Evolutionary conservation across 495 filamentous ascomycete genomes (phyloP).

Genomic region (Sordaria brevicollis): DNA sequence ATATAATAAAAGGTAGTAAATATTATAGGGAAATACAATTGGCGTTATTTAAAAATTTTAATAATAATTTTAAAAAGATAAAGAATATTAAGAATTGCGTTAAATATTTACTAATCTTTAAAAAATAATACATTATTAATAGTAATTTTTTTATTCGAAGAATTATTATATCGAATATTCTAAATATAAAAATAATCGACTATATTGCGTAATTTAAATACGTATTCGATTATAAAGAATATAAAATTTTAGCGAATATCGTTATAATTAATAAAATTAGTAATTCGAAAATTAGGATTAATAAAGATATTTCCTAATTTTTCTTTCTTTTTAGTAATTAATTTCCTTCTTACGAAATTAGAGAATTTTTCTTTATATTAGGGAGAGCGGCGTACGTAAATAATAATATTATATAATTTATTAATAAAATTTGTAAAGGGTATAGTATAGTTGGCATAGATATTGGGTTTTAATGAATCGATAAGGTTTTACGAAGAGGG

Average conservation of each 20-base stretch:
- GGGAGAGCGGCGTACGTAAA: not conserved
- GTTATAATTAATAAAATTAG: not conserved
- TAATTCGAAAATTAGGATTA: not conserved
- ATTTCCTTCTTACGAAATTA: not conserved
- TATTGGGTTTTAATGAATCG: no score
- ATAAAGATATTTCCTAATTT: not conserved
- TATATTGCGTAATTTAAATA: not conserved
- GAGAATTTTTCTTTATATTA: not conserved
- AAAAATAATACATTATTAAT: no score
- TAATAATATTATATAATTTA: not conserved
- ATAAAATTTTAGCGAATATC: not conserved
- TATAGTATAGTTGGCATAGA: no score
- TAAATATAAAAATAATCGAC: not conserved
- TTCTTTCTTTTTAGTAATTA: not conserved
- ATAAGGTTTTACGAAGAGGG: no score
- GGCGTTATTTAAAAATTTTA: no score
- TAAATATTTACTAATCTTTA: no score
- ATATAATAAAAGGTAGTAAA: no score
- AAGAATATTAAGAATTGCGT: no score
- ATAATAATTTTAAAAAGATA: no score
- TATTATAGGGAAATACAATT: no score
- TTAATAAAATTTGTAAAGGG: no score
- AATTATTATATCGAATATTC: not conserved
- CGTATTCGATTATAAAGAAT: not conserved
- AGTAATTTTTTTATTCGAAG: not conserved